These are phyloP conservation scores for Coniochaeta sp. DNA, from an alignment of 2,329 filamentous ascomycete genomes.

Conservation along the genomic window DNA sequence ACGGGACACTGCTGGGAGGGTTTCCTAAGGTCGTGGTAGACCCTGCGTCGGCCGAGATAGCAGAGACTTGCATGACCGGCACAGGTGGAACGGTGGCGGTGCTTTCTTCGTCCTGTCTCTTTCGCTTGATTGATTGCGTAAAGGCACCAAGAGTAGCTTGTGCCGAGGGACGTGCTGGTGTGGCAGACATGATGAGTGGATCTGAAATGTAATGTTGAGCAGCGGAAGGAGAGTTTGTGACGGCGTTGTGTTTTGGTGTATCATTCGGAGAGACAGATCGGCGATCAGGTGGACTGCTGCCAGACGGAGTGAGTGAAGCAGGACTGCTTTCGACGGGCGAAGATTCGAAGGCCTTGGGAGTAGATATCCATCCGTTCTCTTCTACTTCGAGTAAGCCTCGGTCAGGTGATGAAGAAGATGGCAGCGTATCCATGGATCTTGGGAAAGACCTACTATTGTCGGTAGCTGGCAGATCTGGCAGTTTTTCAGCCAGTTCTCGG, in stretches of 20 bases:
- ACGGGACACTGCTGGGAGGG: constrained; percentile 5
- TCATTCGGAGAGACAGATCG: not conserved
- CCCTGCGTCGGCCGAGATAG: constrained; percentile 4
- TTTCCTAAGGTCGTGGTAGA: not conserved
- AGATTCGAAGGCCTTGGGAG: not conserved
- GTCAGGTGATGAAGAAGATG: not conserved
- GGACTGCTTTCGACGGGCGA: not conserved
- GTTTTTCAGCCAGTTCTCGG: not conserved
- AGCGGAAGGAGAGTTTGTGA: not conserved
- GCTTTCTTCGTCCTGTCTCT: not conserved
- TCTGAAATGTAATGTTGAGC: not conserved
- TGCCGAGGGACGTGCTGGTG: not conserved
- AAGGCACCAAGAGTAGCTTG: not conserved
- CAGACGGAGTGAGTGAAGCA: not conserved
- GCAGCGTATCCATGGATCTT: not conserved
- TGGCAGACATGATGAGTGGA: not conserved
- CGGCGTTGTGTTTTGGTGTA: not conserved
- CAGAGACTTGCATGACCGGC: not conserved
- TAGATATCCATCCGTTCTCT: not conserved
- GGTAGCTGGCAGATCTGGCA: not conserved
- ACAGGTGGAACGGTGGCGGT: not conserved
- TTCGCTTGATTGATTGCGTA: not conserved
- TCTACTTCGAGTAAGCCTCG: not conserved
- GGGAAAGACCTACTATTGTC: not conserved
- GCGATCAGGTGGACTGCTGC: not conserved